Evolutionary conservation across 306 rosid genomes (phyloP).

Genomic region (Albizia julibrissin): DNA sequence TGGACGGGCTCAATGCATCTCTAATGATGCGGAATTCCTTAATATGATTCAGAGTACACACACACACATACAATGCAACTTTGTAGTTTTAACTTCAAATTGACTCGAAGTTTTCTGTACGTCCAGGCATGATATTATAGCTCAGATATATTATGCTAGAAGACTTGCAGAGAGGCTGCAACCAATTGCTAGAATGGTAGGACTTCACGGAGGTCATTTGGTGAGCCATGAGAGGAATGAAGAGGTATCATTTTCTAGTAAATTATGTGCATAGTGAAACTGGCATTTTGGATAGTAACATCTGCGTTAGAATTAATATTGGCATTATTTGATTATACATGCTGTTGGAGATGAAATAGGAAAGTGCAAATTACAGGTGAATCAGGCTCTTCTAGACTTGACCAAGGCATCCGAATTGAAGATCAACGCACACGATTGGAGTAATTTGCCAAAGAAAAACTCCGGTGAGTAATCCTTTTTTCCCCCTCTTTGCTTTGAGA

Average conservation of each 20-base stretch:
- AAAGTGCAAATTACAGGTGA: slow-evolving; percentile 61
- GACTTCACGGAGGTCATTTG: slow-evolving; percentile 93
- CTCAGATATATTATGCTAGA: slow-evolving; percentile 74
- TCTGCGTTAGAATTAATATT: neutral
- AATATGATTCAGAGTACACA: slow-evolving; percentile 7
- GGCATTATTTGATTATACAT: neutral
- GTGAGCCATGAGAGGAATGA: slow-evolving; percentile 90
- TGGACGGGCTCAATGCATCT: too few species aligned
- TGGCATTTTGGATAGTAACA: slow-evolving; percentile 15
- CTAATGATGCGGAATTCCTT: too few species aligned
- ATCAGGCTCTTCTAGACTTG: slow-evolving; percentile 76
- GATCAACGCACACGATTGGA: slow-evolving; percentile 75
- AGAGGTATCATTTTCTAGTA: slow-evolving; percentile 61
- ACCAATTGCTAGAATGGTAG: slow-evolving; percentile 90
- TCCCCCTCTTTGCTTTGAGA: neutral
- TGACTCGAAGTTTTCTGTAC: slow-evolving; percentile 25
- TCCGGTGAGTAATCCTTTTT: slow-evolving; percentile 50
- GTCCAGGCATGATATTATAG: slow-evolving; percentile 83
- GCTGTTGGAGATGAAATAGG: slow-evolving; percentile 28
- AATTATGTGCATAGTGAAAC: neutral
- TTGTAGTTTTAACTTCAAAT: slow-evolving; percentile 26
- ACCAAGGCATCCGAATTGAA: slow-evolving; percentile 68
- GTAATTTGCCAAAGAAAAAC: slow-evolving; percentile 58
- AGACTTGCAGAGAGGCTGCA: slow-evolving; percentile 80
- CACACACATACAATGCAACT: neutral